A percentile compares a stretch with the other conserved stretches of the same genome.
Evolutionary conservation across 257 asterid species (phyloP).

Genomic region (Lycium barbarum): DNA sequence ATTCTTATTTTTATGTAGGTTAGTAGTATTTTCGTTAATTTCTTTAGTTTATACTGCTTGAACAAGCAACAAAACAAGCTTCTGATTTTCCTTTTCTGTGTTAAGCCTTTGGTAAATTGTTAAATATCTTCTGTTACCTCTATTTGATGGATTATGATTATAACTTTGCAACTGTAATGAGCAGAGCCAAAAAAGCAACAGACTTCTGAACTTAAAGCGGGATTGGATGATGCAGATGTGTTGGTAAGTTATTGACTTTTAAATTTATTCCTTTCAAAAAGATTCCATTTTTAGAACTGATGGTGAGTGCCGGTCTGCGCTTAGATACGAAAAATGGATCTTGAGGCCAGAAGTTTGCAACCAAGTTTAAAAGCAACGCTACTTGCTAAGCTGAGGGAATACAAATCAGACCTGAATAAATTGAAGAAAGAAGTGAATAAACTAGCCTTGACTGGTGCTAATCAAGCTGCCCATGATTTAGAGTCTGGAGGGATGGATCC

Average conservation of each 20-base stretch:
- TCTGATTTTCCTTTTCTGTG: not conserved
- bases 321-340: slow-evolving; percentile 93
- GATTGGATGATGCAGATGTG: slow-evolving; percentile 81
- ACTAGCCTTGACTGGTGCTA: slow-evolving; percentile 54
- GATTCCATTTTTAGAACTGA: not conserved
- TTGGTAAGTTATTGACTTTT: slow-evolving; percentile 52
- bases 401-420: slow-evolving; percentile 86
- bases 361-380: slow-evolving; percentile 79
- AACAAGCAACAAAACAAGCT: not conserved
- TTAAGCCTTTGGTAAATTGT: not conserved
- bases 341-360: slow-evolving; percentile 93
- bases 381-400: slow-evolving; percentile 95
- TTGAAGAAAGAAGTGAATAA: slow-evolving; percentile 88
- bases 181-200: slow-evolving; percentile 75
- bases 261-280: not conserved
- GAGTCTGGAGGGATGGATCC: slow-evolving; percentile 75
- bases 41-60: not conserved
- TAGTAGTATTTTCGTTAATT: not conserved
- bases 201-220: slow-evolving; percentile 68
- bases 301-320: slow-evolving; percentile 22
- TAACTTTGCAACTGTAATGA: slow-evolving; percentile 32
- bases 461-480: slow-evolving; percentile 62
- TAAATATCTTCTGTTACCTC: not conserved
- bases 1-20: not conserved
- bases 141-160: slow-evolving; percentile 4